phyloP scores from a whole-genome alignment of 2,329 filamentous ascomycete species.

The Podosphaera aphanis region DNA sequence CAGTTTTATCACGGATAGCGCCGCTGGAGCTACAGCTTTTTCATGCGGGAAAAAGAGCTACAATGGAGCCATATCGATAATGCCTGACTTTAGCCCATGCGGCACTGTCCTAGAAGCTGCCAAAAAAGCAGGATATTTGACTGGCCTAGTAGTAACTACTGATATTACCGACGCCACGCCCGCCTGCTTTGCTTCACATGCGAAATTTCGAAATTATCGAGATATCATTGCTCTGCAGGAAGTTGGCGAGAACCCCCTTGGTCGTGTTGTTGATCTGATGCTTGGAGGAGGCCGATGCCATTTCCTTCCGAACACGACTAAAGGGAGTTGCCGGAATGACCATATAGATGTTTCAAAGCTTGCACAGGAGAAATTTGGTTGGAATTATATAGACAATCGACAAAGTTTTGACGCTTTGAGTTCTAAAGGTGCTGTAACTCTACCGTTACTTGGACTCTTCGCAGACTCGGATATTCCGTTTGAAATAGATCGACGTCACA shows the following conservation, averaged over 20 bases:
- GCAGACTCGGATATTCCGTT: conserved; percentile 68
- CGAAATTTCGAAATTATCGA: conserved; percentile 54
- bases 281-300: conserved; percentile 83
- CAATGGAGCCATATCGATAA: conserved; percentile 81
- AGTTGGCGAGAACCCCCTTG: conserved; percentile 67
- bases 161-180: conserved; percentile 89
- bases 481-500: conserved; percentile 67
- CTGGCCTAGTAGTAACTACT: conserved; percentile 84
- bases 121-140: conserved; percentile 75
- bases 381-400: conserved; percentile 52
- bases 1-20: conserved; percentile 79
- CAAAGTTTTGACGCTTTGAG: conserved; percentile 53
- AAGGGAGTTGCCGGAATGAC: conserved; percentile 64
- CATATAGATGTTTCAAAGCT: conserved; percentile 49
- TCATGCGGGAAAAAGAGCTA: conserved; percentile 85
- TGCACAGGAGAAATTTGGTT: conserved; percentile 53
- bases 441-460: conserved; percentile 73
- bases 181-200: conserved; percentile 82
- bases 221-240: conserved; percentile 85
- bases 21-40: conserved; percentile 92
- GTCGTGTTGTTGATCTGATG: conserved; percentile 74
- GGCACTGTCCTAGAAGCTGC: conserved; percentile 85
- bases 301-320: conserved; percentile 63
- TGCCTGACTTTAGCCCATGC: conserved; percentile 67
- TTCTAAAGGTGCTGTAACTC: conserved; percentile 38